Percentiles rank a stretch among this genome's conserved stretches.
phyloP scores from a whole-genome alignment of 139 green algal genomes.

The Asterochloris sp. region DNA sequence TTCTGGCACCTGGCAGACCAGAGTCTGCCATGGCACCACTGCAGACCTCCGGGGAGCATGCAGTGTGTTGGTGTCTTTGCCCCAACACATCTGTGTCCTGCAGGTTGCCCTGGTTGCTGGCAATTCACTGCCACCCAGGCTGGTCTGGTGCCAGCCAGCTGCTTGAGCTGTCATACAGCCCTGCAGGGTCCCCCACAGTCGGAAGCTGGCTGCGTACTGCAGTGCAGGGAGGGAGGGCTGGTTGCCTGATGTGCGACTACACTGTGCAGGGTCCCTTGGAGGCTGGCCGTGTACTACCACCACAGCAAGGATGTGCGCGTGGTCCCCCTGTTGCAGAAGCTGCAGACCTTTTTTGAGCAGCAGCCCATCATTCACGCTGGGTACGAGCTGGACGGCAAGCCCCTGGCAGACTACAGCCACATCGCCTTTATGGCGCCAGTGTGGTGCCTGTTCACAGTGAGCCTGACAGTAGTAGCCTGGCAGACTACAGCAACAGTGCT shows the following conservation, averaged over 20 bases:
- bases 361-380: slow-evolving; percentile 8
- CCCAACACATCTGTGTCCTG: no score
- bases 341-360: slow-evolving; percentile 14
- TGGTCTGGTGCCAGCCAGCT: no score
- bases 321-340: slow-evolving; percentile 12
- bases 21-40: no score
- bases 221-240: background rate
- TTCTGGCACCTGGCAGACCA: no score
- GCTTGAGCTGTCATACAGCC: no score
- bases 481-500: background rate
- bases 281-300: slow-evolving; percentile 17
- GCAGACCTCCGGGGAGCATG: no score
- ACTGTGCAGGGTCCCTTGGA: slow-evolving; percentile 11
- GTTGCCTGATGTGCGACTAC: no score
- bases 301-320: slow-evolving; percentile 17
- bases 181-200: no score
- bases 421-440: slow-evolving; percentile 17
- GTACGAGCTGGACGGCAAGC: slow-evolving; percentile 19
- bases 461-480: background rate
- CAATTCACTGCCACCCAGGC: no score
- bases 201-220: background rate
- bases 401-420: slow-evolving; percentile 12
- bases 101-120: no score
- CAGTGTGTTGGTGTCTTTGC: no score
- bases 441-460: slow-evolving; percentile 20